A percentile compares a stretch with the other conserved stretches of the same genome.
Conservation (phyloP, 768 basidiomycete genomes). For the Nidularia pulvinata region DNA sequence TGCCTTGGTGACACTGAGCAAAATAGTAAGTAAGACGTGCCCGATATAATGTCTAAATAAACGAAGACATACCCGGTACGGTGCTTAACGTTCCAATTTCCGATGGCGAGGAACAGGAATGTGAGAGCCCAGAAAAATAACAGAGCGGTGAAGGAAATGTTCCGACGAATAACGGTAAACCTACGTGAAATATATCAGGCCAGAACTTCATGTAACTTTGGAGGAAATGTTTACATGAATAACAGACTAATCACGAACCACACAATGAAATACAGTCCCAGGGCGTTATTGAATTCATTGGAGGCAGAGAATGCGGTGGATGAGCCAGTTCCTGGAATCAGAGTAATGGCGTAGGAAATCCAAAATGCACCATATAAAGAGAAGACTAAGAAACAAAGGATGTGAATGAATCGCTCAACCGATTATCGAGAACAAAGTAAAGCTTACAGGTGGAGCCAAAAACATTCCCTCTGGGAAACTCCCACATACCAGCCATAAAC, state of each 20-base stretch:
- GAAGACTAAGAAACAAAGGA: conserved; percentile 38
- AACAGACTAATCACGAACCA: conserved; percentile 57
- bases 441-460: conserved; percentile 52
- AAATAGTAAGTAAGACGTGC: too few relatives aligned
- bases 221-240: conserved; percentile 37
- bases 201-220: background rate
- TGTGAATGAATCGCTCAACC: conserved; percentile 1
- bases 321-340: conserved; percentile 46
- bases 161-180: conserved; percentile 49
- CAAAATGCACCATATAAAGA: conserved; percentile 63
- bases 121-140: conserved; percentile 55
- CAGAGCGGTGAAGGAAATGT: conserved; percentile 44
- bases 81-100: conserved; percentile 23
- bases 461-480: conserved; percentile 44
- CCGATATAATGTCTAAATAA: background rate
- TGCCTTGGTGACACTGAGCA: conserved; percentile 6
- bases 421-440: background rate
- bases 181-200: conserved; percentile 17
- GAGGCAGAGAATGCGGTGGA: conserved; percentile 28
- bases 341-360: conserved; percentile 56
- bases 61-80: background rate
- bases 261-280: conserved; percentile 54
- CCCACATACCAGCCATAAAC: conserved; percentile 69
- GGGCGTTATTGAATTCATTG: conserved; percentile 35
- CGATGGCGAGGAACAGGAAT: conserved; percentile 43